Percentiles rank a stretch among this genome's conserved stretches.
phyloP scores from a whole-genome alignment of 495 filamentous ascomycete species.

The Tetracladium marchalianum region DNA sequence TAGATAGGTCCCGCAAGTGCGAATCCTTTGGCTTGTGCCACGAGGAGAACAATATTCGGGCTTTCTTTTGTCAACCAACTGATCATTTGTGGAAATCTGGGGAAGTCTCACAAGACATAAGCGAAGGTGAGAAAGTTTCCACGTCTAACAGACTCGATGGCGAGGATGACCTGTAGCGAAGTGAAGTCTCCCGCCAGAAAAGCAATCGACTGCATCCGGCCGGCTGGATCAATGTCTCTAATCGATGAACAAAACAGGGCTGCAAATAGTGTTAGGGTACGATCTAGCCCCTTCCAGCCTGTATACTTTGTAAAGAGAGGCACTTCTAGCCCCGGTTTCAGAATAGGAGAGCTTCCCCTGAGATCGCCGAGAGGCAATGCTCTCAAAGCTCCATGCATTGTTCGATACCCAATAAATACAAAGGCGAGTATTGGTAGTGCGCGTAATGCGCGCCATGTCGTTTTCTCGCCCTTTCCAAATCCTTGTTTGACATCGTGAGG shows the following conservation, averaged over 20 bases:
- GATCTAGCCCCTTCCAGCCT: slow-evolving; percentile 1
- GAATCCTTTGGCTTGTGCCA: slow-evolving; percentile 26
- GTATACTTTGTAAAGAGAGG: not conserved
- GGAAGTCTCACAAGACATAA: not conserved
- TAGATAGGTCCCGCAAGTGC: slow-evolving; percentile 29
- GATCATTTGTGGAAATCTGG: not conserved
- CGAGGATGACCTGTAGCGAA: slow-evolving; percentile 9
- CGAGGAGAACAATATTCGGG: slow-evolving; percentile 19
- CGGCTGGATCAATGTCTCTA: slow-evolving; percentile 1
- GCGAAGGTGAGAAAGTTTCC: slow-evolving; percentile 9
- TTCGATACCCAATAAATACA: not conserved
- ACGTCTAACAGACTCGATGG: slow-evolving; percentile 9
- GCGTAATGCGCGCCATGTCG: not conserved
- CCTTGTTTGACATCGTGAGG: slow-evolving; percentile 1
- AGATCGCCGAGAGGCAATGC: no score
- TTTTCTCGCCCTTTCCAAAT: slow-evolving; percentile 1
- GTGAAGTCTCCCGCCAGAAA: slow-evolving; percentile 10
- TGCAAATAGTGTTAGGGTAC: slow-evolving; percentile 3
- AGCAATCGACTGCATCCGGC: slow-evolving; percentile 7
- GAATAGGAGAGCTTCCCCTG: not conserved
- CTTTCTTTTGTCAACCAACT: slow-evolving; percentile 9
- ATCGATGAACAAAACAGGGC: slow-evolving; percentile 9
- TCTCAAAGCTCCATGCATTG: no score
- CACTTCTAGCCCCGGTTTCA: not conserved
- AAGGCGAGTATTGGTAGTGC: slow-evolving; percentile 2